Conservation (phyloP, 768 basidiomycete species). For the Suillus brevipes region DNA sequence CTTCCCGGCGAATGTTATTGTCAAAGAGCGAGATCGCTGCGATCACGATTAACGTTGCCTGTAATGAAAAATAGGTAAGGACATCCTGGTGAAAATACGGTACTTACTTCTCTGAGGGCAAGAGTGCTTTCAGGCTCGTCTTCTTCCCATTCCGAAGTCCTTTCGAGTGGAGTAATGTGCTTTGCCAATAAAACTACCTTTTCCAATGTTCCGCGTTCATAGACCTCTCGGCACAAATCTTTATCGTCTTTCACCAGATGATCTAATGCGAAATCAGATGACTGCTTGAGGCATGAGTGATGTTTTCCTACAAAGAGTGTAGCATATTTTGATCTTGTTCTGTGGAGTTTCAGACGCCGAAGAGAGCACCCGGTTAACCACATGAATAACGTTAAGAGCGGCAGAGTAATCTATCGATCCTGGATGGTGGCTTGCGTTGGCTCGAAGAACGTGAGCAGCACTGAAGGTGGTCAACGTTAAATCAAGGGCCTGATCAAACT, state of each 20-base stretch:
- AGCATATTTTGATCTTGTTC: conserved; percentile 67
- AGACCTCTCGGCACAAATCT: conserved; percentile 64
- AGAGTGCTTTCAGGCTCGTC: conserved; percentile 62
- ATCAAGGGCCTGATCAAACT: background rate
- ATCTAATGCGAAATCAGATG: conserved; percentile 37
- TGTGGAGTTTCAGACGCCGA: conserved; percentile 41
- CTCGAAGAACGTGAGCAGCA: conserved; percentile 62
- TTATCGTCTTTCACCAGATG: conserved; percentile 72
- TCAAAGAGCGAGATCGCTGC: conserved; percentile 73
- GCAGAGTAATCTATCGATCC: conserved; percentile 43
- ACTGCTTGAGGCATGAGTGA: background rate
- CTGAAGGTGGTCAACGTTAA: conserved; percentile 32
- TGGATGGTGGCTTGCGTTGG: conserved; percentile 36
- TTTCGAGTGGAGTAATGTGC: conserved; percentile 51
- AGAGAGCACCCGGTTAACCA: conserved; percentile 61
- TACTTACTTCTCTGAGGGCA: conserved; percentile 61
- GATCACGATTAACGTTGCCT: conserved; percentile 76
- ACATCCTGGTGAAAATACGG: background rate
- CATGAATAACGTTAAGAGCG: conserved; percentile 64
- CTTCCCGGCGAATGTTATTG: conserved; percentile 66
- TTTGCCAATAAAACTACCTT: conserved; percentile 54
- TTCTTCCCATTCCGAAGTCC: conserved; percentile 57
- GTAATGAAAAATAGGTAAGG: conserved; percentile 3
- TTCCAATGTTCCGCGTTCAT: conserved; percentile 65
- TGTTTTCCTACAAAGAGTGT: conserved; percentile 61